Base-by-base conservation (phyloP, 495 filamentous ascomycete species). In the Pyrenula massariospora region DNA sequence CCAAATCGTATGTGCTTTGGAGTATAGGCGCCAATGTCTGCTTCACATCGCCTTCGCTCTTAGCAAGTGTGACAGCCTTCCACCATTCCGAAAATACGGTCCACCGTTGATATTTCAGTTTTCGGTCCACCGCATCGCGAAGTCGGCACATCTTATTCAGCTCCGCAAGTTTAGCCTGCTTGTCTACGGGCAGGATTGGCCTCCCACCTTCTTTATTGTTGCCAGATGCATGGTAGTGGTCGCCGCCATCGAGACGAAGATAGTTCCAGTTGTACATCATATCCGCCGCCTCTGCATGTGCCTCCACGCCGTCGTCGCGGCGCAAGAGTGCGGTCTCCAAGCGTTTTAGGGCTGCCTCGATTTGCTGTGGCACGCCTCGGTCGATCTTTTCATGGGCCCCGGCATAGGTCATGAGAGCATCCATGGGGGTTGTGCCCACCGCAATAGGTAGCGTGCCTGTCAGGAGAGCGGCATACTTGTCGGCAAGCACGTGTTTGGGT, bases 401-500 rank as follows among this genome's bases (percentile, higher is more conserved):
- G 11, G 68, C 48, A 59, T 72, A 79, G 0, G 74, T 52, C 0
- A 78, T 54, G 5, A 79, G 24, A 0, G 73, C 60, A 56, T 81
- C 78, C 15, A 78, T 58, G 2, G 74, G 66, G 0, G 75, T 73
- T 0, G 71, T 74, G 0, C 78, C 77, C 8, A 80, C 61, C 0
- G 76, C 58, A 0, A 79, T 47, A 19, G 73, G 58, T 48, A 55
- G 20, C 1, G 52, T 53, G 59, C 51, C 53, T 56, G 58, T 19
- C 50, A 60, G 15, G 61, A 51, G 31, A 58, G 57, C 56, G n/a
- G 56, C 25, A 15, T 23, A 20, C 11, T 60, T 10, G 31, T 73
- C 65, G 8, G 73, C 74, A 1, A 69, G 68, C 0, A 68, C 54
- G 0, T 25, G 66, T 10, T 48, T 24, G 3, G 73, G 72, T 20